Conservation (phyloP, 2,329 filamentous ascomycete species). For the Proliferodiscus dingleyae region DNA sequence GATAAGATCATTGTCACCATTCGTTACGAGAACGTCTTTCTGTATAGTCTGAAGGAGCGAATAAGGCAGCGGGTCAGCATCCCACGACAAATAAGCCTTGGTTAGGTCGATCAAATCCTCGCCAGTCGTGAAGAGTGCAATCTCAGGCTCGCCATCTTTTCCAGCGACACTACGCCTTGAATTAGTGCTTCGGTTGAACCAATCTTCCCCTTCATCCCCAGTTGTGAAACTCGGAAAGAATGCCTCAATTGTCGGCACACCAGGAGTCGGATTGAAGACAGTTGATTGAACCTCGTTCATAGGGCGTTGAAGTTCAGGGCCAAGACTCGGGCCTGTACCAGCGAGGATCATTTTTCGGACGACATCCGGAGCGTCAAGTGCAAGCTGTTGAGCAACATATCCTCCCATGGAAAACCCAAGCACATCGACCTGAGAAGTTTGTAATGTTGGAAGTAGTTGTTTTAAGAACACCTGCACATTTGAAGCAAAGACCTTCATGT, state of each 20-base stretch:
- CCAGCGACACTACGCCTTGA: not conserved
- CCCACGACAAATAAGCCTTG: not conserved
- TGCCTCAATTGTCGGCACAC: not conserved
- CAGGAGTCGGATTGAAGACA: not conserved
- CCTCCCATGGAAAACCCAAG: conserved; percentile 48
- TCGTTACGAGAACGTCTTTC: not conserved
- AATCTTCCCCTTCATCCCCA: not conserved
- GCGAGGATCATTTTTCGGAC: conserved; percentile 40
- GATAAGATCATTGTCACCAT: not conserved
- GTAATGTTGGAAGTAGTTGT: not conserved
- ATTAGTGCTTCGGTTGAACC: not conserved
- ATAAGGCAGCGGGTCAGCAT: not conserved
- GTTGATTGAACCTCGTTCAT: not conserved
- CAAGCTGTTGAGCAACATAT: conserved; percentile 40
- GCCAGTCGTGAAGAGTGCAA: not conserved
- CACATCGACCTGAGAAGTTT: conserved; percentile 30
- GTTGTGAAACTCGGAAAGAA: not conserved
- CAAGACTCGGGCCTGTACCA: conserved; percentile 32
- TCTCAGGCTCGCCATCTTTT: not conserved
- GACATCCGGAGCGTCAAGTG: conserved; percentile 34
- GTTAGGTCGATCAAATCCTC: not conserved
- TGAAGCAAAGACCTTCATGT: not conserved
- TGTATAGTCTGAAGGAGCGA: not conserved
- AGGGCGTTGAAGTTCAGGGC: not conserved
- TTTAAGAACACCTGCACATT: not conserved